A percentile compares a stretch with the other conserved stretches of the same genome.
Evolutionary conservation across 1,284 basidiomycete species (phyloP).

Genomic region (Megacollybia platyphylla): DNA sequence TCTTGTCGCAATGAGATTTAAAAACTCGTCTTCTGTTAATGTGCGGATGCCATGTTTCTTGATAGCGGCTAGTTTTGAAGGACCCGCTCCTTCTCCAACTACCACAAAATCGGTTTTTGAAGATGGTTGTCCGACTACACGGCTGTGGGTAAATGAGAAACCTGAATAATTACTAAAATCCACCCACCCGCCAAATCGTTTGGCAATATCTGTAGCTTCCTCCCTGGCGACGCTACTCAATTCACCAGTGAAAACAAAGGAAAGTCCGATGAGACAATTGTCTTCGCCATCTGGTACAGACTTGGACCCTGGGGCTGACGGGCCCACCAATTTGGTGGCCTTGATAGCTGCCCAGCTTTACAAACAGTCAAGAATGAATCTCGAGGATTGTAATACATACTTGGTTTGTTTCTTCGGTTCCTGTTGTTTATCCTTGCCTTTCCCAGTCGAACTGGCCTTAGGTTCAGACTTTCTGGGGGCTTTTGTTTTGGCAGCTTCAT

Average conservation of each 20-base stretch:
- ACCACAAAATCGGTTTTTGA: slow-evolving; percentile 88
- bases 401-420: slow-evolving; percentile 20
- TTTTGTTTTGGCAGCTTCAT: slow-evolving; percentile 6
- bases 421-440: slow-evolving; percentile 10
- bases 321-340: slow-evolving; percentile 59
- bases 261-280: slow-evolving; percentile 77
- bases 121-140: slow-evolving; percentile 81
- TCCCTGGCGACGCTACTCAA: slow-evolving; percentile 80
- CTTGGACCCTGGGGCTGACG: slow-evolving; percentile 71
- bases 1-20: slow-evolving; percentile 70
- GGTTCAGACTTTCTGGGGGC: slow-evolving; percentile 11
- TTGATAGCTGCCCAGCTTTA: slow-evolving; percentile 53
- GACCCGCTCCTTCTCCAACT: slow-evolving; percentile 81
- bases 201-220: slow-evolving; percentile 80
- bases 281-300: slow-evolving; percentile 67
- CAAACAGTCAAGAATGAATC: neutral
- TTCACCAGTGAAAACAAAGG: slow-evolving; percentile 96
- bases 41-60: slow-evolving; percentile 69
- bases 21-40: slow-evolving; percentile 80
- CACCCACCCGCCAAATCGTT: slow-evolving; percentile 83
- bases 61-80: slow-evolving; percentile 78
- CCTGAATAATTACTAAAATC: neutral
- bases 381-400: slow-evolving; percentile 9
- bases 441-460: slow-evolving; percentile 12
- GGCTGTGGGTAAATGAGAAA: slow-evolving; percentile 28